phyloP scores from a whole-genome alignment of 768 basidiomycete species.

The Coprinopsis strossmayeri region DNA sequence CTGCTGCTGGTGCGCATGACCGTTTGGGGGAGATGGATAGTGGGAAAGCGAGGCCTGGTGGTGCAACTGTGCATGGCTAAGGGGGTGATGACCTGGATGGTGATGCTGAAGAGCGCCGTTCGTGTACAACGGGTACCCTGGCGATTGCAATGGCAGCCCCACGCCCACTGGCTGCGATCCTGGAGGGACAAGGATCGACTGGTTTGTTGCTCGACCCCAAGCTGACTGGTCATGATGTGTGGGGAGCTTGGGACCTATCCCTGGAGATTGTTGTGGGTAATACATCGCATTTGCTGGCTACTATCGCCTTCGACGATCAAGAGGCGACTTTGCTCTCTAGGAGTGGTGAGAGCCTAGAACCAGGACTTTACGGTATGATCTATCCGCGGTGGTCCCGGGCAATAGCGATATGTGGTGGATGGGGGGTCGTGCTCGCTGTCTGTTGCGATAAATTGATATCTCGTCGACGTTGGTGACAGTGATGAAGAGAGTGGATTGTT shows the following conservation, averaged over 20 bases:
- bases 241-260: slow-evolving; percentile 69
- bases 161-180: slow-evolving; percentile 46
- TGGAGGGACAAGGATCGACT: slow-evolving; percentile 36
- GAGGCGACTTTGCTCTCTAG: slow-evolving; percentile 16
- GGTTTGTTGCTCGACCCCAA: slow-evolving; percentile 46
- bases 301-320: slow-evolving; percentile 4
- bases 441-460: slow-evolving; percentile 9
- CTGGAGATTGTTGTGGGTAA: slow-evolving; percentile 80
- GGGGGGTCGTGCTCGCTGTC: slow-evolving; percentile 14
- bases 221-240: slow-evolving; percentile 71
- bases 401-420: not conserved
- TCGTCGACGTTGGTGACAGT: slow-evolving; percentile 16
- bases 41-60: slow-evolving; percentile 78
- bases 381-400: slow-evolving; percentile 1
- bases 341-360: slow-evolving; percentile 8
- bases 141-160: slow-evolving; percentile 55
- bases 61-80: slow-evolving; percentile 53
- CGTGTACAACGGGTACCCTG: slow-evolving; percentile 71
- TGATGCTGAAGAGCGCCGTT: slow-evolving; percentile 65
- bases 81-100: slow-evolving; percentile 49
- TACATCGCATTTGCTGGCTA: slow-evolving; percentile 57
- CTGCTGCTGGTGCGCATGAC: slow-evolving; percentile 53
- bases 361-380: slow-evolving; percentile 8
- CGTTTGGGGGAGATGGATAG: slow-evolving; percentile 74
- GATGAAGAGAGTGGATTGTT: slow-evolving; percentile 16